These are phyloP conservation scores for Russula griseocarnosa DNA, from an alignment of 768 basidiomycete genomes.

Conservation along the genomic window DNA sequence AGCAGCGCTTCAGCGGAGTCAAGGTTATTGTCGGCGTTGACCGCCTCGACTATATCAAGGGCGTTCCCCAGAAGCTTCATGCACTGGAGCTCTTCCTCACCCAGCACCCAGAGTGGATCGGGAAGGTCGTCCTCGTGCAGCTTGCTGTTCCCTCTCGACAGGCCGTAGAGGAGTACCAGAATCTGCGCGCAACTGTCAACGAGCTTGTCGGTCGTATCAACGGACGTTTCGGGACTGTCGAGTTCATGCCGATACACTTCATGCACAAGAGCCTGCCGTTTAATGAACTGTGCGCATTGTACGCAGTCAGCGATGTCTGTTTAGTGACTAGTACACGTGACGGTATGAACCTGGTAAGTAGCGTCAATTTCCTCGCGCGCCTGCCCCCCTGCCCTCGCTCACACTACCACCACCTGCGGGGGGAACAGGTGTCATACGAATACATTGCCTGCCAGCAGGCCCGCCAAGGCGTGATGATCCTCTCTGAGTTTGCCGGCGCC, in stretches of 20 bases:
- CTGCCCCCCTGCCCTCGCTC: conserved; percentile 3
- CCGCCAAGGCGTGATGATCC: conserved; percentile 92
- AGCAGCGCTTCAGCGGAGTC: conserved; percentile 87
- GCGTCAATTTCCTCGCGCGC: conserved; percentile 31
- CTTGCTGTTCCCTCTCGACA: conserved; percentile 96
- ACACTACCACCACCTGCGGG: conserved; percentile 12
- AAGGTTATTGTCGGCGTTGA: conserved; percentile 99
- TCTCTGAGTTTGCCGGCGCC: conserved; percentile 97
- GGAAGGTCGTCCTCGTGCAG: conserved; percentile 96
- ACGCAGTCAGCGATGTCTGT: conserved; percentile 94
- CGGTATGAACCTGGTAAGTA: conserved; percentile 94
- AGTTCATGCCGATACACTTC: conserved; percentile 99
- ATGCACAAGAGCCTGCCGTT: conserved; percentile 95
- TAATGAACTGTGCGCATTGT: conserved; percentile 96
- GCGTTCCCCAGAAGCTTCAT: conserved; percentile 96
- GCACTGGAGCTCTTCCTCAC: conserved; percentile 94
- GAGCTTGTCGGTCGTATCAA: conserved; percentile 98
- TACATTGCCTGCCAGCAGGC: conserved; percentile 95
- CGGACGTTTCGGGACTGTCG: conserved; percentile 97
- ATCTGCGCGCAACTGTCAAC: conserved; percentile 91
- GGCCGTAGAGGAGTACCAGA: conserved; percentile 99
- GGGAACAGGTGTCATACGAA: conserved; percentile 87
- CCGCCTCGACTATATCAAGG: conserved; percentile 99
- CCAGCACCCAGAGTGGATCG: conserved; percentile 99
- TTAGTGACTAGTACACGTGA: conserved; percentile 93